Base-by-base conservation (phyloP, 2,329 filamentous ascomycete species). In the Microdochium nivale region DNA sequence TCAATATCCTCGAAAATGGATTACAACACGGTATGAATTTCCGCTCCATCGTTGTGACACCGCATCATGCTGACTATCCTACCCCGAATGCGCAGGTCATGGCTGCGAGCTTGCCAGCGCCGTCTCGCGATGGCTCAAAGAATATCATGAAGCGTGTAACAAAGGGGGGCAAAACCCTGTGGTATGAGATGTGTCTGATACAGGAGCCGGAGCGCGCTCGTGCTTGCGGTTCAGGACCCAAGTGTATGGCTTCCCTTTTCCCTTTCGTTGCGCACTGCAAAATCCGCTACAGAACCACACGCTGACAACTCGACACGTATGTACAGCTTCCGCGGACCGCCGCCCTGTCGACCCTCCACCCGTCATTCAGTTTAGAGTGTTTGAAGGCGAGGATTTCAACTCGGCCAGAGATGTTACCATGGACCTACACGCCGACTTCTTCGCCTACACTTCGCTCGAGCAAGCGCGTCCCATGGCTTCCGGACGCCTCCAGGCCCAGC, bases 351-450 rank as follows among this genome's bases (percentile, higher is more conserved):
- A 96, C 67, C 91, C 88, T 55, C 94, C 94, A 2, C 94, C 94
- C 1, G 94, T 99, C 51, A 90, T 97, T 37, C 89, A 95, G 70
- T 76, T 99, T 55, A 86, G 86, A 58, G 87, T 97, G 57, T 90
- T 84, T 60, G 88, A 96, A 64, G 88, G 86, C 33, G 70, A 76
- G 32, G 73, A 83, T 25, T 75, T 83, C 24, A 76, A 80, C 48
- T 70, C 75, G 49, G 79, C 79, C 51, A 77, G 78, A 64, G 87
- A 90, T 55, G 81, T 90, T 62, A 97, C 94, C 2, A 95, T 95
- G 62, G 80, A 83, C 53, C 95, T 96, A 75, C 92, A 95, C 65
- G 91, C 91, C 65, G 96, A 95, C 70, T 97, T 97, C 79, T 97
- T 99, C 72, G 84, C 97, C 40, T 97, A 90, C 62, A 89, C 91